Conservation (phyloP, 1,284 basidiomycete genomes). For the Blastosporella zonata region DNA sequence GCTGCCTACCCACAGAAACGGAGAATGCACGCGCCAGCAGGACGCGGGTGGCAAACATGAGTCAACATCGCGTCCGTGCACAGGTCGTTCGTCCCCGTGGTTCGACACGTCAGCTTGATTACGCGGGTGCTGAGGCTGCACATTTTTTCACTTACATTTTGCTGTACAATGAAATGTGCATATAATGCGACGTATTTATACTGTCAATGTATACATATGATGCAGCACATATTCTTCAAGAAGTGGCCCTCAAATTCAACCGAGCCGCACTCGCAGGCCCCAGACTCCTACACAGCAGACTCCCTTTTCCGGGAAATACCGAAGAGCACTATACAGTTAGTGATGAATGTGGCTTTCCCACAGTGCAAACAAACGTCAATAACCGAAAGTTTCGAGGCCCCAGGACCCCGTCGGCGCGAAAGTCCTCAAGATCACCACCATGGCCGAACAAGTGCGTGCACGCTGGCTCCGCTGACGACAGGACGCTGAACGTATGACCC, state of each 20-base stretch:
- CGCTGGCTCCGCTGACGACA: background rate
- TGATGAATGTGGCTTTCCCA: constrained; percentile 38
- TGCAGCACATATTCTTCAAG: background rate
- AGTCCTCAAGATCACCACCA: constrained; percentile 45
- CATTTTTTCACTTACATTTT: no score
- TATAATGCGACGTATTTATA: no score
- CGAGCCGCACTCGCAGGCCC: no score
- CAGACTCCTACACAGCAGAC: background rate
- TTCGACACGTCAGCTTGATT: background rate
- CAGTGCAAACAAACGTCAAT: constrained; percentile 37
- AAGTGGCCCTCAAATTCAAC: no score
- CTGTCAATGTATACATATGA: no score
- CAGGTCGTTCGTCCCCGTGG: constrained; percentile 4
- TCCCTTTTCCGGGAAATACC: constrained; percentile 15
- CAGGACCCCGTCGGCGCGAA: constrained; percentile 27
- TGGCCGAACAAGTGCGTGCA: constrained; percentile 64
- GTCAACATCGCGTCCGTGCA: constrained; percentile 39
- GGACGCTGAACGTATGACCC: constrained; percentile 1
- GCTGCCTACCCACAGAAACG: constrained; percentile 59
- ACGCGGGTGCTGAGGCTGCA: background rate
- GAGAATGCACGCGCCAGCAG: constrained; percentile 27
- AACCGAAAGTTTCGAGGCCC: constrained; percentile 29
- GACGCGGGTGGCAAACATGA: constrained; percentile 42
- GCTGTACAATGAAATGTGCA: background rate
- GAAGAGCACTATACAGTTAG: constrained; percentile 46